Base-by-base conservation (phyloP, 148 eudicot genomes). In the Rhododendron ovatum region DNA sequence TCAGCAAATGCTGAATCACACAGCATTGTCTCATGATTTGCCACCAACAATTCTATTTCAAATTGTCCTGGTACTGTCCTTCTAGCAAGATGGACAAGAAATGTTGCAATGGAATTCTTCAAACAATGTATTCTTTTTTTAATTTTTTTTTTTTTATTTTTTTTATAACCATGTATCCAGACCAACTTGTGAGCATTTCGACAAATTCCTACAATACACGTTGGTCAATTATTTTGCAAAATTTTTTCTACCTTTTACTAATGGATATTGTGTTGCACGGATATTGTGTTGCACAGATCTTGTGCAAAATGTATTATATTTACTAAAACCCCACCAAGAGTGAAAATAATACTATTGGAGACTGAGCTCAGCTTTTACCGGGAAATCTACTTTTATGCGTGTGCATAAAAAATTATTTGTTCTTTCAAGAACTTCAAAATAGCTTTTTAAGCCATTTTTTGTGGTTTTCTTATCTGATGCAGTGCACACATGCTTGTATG, bases 391-490 rank as follows among this genome's bases (percentile, higher is more conserved):
- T 51, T 14, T 28, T 13, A 26, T 13, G 51, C 15, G 15, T 83
- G 13, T 63, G 37, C 53, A n/a, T 71, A 61, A 33, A 30, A 6
- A 57, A 88, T 82, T 53, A 78, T 82, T 67, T 91, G n/a, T 59
- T 63, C 92, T 83, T 93, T 94, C 63, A 94, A 83, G 4, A 88
- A 85, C 86, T 89, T 89, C 83, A 96, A 87, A 82, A 95, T 85
- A 78, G 88, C 92, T 82, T 88, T 93, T 48, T 87, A 86, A 51
- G 98, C 95, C 2, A 94, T 85, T 93, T 18, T 90, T 89, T 7
- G 98, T 96, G 20, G 84, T 90, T 75, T 91, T 88, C 87, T 86
- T 93, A 82, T 93, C 90, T 9, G 82, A 22, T 1, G 88, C 91
- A 0, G 89, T 89, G 82, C 92, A 82, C 0, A 92, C 86, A 41